A percentile compares a stretch with the other conserved stretches of the same genome.
Conservation (phyloP, 2,329 filamentous ascomycete genomes). For the Alternaria triticimaculans region DNA sequence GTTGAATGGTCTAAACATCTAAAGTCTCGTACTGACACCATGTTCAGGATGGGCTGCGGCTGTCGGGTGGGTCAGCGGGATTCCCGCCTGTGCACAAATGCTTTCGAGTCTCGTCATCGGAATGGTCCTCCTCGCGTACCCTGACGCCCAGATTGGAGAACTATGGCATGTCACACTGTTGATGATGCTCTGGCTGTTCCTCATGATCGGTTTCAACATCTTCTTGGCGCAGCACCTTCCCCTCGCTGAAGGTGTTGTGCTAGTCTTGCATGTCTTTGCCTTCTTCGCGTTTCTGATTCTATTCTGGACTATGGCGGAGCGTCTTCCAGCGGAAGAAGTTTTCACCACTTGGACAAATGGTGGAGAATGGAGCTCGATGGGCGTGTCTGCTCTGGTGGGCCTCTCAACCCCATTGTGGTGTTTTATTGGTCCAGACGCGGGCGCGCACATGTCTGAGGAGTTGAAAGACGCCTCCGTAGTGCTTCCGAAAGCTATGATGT, state of each 20-base stretch:
- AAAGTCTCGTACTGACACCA: not conserved
- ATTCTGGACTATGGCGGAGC: slow-evolving; percentile 37
- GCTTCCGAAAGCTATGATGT: slow-evolving; percentile 49
- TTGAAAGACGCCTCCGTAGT: slow-evolving; percentile 36
- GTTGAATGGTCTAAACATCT: not conserved
- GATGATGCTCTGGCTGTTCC: slow-evolving; percentile 46
- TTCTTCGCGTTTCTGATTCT: slow-evolving; percentile 57
- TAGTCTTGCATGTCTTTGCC: slow-evolving; percentile 57
- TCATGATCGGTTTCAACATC: slow-evolving; percentile 50
- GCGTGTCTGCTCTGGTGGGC: slow-evolving; percentile 52
- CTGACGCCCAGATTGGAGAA: slow-evolving; percentile 50
- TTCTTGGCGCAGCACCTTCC: slow-evolving; percentile 53
- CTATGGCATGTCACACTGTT: slow-evolving; percentile 43
- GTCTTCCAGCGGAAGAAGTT: slow-evolving; percentile 46
- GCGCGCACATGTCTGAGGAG: slow-evolving; percentile 47
- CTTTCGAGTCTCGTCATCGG: slow-evolving; percentile 27
- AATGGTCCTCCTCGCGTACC: slow-evolving; percentile 48
- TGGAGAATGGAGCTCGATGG: slow-evolving; percentile 51
- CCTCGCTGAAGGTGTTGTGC: slow-evolving; percentile 52
- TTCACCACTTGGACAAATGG: slow-evolving; percentile 55
- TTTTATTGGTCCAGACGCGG: slow-evolving; percentile 47
- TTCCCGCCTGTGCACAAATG: slow-evolving; percentile 31
- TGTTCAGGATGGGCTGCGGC: slow-evolving; percentile 23
- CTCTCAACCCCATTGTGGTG: slow-evolving; percentile 42
- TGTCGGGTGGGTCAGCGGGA: slow-evolving; percentile 35